A percentile compares a stretch with the other conserved stretches of the same genome.
Conservation (phyloP, 805 yeast genomes). For the Cyberlindnera nakhonratchasimensis region DNA sequence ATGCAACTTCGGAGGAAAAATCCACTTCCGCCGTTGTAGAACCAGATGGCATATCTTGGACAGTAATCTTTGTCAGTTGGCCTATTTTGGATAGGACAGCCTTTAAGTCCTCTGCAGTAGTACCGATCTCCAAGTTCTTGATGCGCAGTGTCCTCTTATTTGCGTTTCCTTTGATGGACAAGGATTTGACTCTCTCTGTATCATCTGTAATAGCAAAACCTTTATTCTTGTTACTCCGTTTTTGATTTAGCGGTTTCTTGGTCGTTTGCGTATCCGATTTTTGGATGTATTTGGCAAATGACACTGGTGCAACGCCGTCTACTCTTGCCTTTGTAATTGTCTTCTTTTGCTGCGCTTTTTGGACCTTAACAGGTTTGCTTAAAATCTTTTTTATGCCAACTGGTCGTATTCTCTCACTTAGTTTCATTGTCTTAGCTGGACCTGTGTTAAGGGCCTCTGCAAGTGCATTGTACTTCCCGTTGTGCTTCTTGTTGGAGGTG, state of each 20-base stretch:
- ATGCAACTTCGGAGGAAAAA: conserved; percentile 28
- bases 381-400: conserved; percentile 1
- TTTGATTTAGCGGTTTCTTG: background rate
- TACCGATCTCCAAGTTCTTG: conserved; percentile 31
- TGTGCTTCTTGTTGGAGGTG: too few relatives aligned
- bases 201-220: too few relatives aligned
- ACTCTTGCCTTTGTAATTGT: background rate
- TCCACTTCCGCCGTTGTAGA: conserved; percentile 38
- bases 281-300: conserved; percentile 10
- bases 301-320: conserved; percentile 4
- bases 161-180: conserved; percentile 26
- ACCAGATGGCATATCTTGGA: conserved; percentile 37
- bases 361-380: background rate
- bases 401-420: conserved; percentile 13
- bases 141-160: conserved; percentile 28
- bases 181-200: too few relatives aligned
- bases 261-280: background rate
- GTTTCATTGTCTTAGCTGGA: background rate
- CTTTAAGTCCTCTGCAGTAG: conserved; percentile 29
- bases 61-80: conserved; percentile 20
- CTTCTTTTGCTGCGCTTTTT: conserved; percentile 2
- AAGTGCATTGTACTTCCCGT: conserved; percentile 8
- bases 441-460: conserved; percentile 10
- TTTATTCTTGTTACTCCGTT: too few relatives aligned
- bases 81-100: conserved; percentile 27